These are phyloP conservation scores for Xylaria nigripes DNA, from an alignment of 495 filamentous ascomycete species.

Conservation along the genomic window DNA sequence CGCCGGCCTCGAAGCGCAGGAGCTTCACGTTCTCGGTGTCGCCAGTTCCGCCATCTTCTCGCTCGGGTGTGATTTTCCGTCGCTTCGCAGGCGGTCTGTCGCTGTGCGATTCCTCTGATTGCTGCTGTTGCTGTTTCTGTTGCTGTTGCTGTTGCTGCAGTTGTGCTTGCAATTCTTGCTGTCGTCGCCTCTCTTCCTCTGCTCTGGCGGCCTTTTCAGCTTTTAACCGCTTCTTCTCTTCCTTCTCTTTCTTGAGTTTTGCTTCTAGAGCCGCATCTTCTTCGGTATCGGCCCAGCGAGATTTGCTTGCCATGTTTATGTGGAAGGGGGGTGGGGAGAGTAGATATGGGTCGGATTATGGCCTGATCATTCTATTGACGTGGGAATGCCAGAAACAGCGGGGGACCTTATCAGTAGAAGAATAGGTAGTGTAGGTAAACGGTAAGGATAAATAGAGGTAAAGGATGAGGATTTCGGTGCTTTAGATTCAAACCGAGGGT, in stretches of 20 bases:
- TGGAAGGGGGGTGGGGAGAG: not conserved
- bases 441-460: no score
- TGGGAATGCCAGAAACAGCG: not conserved
- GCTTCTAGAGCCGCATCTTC: slow-evolving; percentile 67
- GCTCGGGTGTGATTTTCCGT: slow-evolving; percentile 40
- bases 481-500: no score
- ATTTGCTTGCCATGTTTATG: slow-evolving; percentile 55
- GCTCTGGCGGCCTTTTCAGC: slow-evolving; percentile 72
- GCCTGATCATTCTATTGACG: not conserved
- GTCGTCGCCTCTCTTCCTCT: slow-evolving; percentile 43
- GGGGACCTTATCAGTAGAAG: not conserved
- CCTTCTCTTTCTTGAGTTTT: slow-evolving; percentile 75
- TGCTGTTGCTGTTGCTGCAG: slow-evolving; percentile 45
- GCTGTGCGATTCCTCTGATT: slow-evolving; percentile 24
- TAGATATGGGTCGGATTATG: not conserved
- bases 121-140: slow-evolving; percentile 22
- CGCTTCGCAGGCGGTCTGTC: slow-evolving; percentile 47
- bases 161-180: slow-evolving; percentile 22
- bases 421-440: not conserved
- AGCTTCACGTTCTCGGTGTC: slow-evolving; percentile 35
- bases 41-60: slow-evolving; percentile 25
- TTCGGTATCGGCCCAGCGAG: slow-evolving; percentile 79
- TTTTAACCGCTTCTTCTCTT: slow-evolving; percentile 78
- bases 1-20: slow-evolving; percentile 59
- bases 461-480: no score